Base-by-base conservation (phyloP, 495 filamentous ascomycete species). In the Aspergillus steynii region DNA sequence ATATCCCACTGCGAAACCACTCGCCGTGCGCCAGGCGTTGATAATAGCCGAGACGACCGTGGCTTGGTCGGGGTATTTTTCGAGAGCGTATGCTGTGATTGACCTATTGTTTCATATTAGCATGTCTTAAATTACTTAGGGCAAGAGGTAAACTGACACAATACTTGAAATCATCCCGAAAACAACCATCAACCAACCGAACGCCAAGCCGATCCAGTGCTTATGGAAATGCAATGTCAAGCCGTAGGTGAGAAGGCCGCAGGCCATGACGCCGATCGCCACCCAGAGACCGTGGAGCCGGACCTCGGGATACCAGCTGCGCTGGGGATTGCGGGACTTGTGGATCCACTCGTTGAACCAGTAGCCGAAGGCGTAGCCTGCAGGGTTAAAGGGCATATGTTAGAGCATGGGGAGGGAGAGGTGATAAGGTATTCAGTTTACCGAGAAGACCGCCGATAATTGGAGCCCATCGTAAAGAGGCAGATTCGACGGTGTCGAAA, bases 1-100 rank as follows among this genome's bases (percentile, higher is more conserved):
- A 53, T 83, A 82, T 14, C 70, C 74, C 20, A 82, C 76, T 0
- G 70, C 69, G 51, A 82, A 82, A 2, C 80, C 80, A 56, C 77
- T 75, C 28, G 72, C 71, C 8, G 76, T 80, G 8, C 78, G 74
- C 74, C 74, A 78, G 58, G 74, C 71, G 46, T 77, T 80, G 31
- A 81, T 61, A 45, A 79, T 81, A 8, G 75, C 72, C 1, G 71
- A 74, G 14, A 75, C 77, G 7, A 74, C 65, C 1, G 77, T 77
- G 0, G 76, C 67, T 49, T 79, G 72, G 5, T 71, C 53, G 5
- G 80, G 80, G 55, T 77, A 82, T 61, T 71, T 73, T 54, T 81
- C 80, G 6, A 81, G 68, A 3, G 68, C 65, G 56, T 75, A 71
- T n/a, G 71, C 73, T 20, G 73, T 74, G 15, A 78, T 74, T 15